Evolutionary conservation across 2,329 filamentous ascomycete species (phyloP).

Genomic region (Ceratocystis alfenasii): DNA sequence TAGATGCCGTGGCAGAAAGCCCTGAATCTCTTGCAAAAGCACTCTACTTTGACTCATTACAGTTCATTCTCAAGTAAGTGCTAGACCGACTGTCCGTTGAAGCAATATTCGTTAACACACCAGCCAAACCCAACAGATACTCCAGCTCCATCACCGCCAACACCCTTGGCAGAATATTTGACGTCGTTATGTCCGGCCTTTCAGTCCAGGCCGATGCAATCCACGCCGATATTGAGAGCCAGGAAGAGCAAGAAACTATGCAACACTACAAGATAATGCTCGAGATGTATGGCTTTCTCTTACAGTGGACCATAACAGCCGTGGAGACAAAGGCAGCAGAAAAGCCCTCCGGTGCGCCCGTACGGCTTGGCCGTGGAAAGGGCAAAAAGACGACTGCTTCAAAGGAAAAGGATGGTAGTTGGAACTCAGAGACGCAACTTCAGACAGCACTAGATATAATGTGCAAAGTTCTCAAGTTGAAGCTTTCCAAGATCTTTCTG

Average conservation of each 20-base stretch:
- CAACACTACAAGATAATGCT: slow-evolving; percentile 81
- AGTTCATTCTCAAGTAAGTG: slow-evolving; percentile 85
- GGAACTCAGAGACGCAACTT: slow-evolving; percentile 82
- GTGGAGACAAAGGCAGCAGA: slow-evolving; percentile 89
- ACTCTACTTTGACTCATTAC: slow-evolving; percentile 77
- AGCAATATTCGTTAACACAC: slow-evolving; percentile 37
- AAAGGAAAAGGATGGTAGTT: slow-evolving; percentile 55
- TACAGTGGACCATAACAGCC: slow-evolving; percentile 92
- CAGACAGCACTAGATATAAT: slow-evolving; percentile 83
- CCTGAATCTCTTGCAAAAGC: slow-evolving; percentile 75
- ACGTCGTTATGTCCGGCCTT: slow-evolving; percentile 75
- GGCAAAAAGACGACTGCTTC: slow-evolving; percentile 55
- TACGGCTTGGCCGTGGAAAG: slow-evolving; percentile 60
- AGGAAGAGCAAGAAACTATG: slow-evolving; percentile 77
- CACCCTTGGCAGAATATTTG: slow-evolving; percentile 82
- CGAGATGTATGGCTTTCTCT: slow-evolving; percentile 84
- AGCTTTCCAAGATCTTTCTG: slow-evolving; percentile 82
- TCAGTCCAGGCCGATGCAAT: slow-evolving; percentile 76
- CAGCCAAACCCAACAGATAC: slow-evolving; percentile 57
- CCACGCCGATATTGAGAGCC: slow-evolving; percentile 70
- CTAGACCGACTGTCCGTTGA: slow-evolving; percentile 34
- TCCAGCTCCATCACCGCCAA: slow-evolving; percentile 66
- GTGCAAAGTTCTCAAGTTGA: slow-evolving; percentile 90
- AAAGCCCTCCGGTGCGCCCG: slow-evolving; percentile 59
- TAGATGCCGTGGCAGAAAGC: slow-evolving; percentile 83